Percentiles rank a stretch among this genome's conserved stretches.
phyloP scores from a whole-genome alignment of 129 eudicot species.

The Pittosporum tobira region DNA sequence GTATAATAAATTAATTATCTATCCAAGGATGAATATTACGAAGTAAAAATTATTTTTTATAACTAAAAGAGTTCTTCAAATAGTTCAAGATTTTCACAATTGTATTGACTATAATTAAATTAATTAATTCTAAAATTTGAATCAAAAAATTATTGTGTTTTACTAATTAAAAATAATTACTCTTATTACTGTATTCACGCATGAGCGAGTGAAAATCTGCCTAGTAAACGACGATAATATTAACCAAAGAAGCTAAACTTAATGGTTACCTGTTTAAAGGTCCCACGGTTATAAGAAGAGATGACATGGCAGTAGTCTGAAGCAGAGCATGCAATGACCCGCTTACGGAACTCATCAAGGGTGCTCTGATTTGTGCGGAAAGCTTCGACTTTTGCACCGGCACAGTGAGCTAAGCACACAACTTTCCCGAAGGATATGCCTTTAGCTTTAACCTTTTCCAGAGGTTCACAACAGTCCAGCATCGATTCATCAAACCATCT shows the following conservation, averaged over 20 bases:
- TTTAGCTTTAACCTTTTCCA: conserved; percentile 75
- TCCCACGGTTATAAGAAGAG: conserved; percentile 80
- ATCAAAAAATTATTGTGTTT: too few relatives aligned
- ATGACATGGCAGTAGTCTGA: conserved; percentile 83
- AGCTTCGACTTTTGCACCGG: conserved; percentile 90
- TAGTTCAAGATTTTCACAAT: too few relatives aligned
- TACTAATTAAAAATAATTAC: too few relatives aligned
- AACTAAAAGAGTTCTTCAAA: too few relatives aligned
- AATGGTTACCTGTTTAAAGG: conserved; percentile 64
- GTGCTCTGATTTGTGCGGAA: conserved; percentile 71
- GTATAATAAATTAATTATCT: too few relatives aligned
- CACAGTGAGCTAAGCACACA: conserved; percentile 86
- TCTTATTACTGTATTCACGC: too few relatives aligned
- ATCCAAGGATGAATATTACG: too few relatives aligned
- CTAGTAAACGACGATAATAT: too few relatives aligned
- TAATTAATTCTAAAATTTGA: too few relatives aligned
- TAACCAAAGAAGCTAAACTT: conserved; percentile 5
- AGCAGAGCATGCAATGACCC: conserved; percentile 69
- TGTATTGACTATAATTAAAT: too few relatives aligned
- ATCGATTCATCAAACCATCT: conserved; percentile 99
- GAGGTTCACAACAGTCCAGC: conserved; percentile 92
- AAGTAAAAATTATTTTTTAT: too few relatives aligned
- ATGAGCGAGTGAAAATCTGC: too few relatives aligned
- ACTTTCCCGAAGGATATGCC: conserved; percentile 96
- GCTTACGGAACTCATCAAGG: conserved; percentile 70